These are phyloP conservation scores for Oryza glumipatula DNA, from an alignment of 176 grass and related monocot genomes.

Conservation along the genomic window DNA sequence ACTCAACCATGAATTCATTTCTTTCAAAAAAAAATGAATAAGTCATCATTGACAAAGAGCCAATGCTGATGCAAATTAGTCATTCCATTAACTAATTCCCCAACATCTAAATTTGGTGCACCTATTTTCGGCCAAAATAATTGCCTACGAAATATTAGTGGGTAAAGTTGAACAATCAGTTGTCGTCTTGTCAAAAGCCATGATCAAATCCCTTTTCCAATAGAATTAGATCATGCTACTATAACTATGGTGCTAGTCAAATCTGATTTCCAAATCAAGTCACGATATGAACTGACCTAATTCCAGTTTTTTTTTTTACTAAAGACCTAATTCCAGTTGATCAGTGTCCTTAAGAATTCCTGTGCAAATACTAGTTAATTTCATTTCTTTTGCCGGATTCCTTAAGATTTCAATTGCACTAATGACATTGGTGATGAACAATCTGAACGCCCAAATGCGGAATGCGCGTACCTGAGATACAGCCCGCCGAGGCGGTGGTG, in stretches of 20 bases:
- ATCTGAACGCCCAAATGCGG: neutral
- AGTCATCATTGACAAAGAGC: neutral
- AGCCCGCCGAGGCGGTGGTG: conserved; percentile 76
- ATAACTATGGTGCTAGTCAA: neutral
- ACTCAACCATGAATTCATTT: too few relatives aligned
- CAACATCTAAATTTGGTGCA: neutral
- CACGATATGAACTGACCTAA: neutral
- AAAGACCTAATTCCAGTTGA: too few relatives aligned
- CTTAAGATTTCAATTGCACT: neutral
- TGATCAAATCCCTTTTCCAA: neutral
- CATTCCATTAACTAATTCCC: conserved; percentile 4
- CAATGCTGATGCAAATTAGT: conserved; percentile 17
- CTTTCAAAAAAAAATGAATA: neutral
- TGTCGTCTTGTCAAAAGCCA: conserved; percentile 8
- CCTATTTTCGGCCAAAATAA: neutral
- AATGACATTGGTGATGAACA: neutral
- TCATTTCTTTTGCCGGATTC: too few relatives aligned
- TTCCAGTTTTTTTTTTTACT: too few relatives aligned
- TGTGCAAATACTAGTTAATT: too few relatives aligned
- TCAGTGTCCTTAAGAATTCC: too few relatives aligned
- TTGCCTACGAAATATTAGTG: conserved; percentile 12
- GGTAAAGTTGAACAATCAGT: conserved; percentile 17
- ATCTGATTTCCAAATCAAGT: neutral
- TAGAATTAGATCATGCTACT: neutral
- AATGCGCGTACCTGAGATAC: conserved; percentile 72